A percentile compares a stretch with the other conserved stretches of the same genome.
phyloP scores from a whole-genome alignment of 345 rosid species.

The Hibiscus syriacus region DNA sequence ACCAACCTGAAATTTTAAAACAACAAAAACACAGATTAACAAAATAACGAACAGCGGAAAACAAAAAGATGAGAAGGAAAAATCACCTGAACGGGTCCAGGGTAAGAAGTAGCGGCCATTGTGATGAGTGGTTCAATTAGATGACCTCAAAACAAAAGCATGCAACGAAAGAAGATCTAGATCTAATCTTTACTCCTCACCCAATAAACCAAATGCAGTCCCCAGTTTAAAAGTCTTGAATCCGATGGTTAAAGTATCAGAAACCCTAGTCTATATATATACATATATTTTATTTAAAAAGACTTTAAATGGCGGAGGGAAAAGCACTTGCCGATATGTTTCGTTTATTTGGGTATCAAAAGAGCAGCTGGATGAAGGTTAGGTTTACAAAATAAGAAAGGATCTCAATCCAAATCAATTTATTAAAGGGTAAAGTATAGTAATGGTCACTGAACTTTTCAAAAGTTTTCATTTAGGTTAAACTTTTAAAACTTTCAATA shows the following conservation, averaged over 20 bases:
- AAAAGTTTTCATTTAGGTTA: no score
- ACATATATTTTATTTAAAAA: no score
- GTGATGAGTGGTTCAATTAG: neutral
- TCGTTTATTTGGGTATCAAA: neutral
- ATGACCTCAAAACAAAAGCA: neutral
- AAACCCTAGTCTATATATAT: no score
- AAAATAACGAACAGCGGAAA: neutral
- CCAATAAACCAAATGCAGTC: neutral
- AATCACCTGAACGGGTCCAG: slow-evolving; percentile 4
- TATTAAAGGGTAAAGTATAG: no score
- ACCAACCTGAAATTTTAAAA: slow-evolving; percentile 51
- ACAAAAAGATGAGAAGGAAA: neutral
- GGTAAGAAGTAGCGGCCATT: slow-evolving; percentile 3
- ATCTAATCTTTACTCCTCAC: neutral
- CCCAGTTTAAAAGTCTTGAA: neutral
- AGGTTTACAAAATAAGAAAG: no score
- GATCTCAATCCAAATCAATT: no score
- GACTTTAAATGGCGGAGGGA: neutral
- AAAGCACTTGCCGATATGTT: neutral
- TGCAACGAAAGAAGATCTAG: neutral
- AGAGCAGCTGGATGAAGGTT: neutral
- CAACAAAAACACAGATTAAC: neutral
- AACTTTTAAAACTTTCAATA: no score
- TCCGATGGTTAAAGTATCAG: neutral
- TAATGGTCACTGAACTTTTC: no score